These are phyloP conservation scores for Wickerhamiella qilinensis DNA, from an alignment of 805 yeast genomes.

Conservation along the genomic window DNA sequence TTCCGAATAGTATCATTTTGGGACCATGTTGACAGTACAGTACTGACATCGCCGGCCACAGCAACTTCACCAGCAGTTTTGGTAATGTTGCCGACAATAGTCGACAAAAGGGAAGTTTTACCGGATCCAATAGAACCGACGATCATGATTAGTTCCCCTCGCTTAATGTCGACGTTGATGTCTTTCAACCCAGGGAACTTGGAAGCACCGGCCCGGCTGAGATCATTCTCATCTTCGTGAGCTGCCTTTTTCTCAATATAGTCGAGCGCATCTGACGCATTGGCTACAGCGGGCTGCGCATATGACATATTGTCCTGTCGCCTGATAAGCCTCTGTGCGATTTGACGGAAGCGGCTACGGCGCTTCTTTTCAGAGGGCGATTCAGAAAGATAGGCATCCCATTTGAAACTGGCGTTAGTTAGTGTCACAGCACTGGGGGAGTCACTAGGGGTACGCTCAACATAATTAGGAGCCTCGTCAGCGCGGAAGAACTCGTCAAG, in stretches of 20 bases:
- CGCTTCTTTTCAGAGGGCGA: background rate
- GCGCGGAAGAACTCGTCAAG: slow-evolving; percentile 17
- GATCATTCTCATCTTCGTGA: slow-evolving; percentile 2
- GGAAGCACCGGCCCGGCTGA: slow-evolving; percentile 13
- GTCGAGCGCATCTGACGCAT: background rate
- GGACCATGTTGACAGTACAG: slow-evolving; percentile 66
- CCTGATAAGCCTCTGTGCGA: background rate
- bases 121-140: slow-evolving; percentile 79
- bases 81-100: slow-evolving; percentile 58
- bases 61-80: slow-evolving; percentile 34
- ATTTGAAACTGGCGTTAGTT: slow-evolving; percentile 40
- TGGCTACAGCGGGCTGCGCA: background rate
- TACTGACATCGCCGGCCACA: slow-evolving; percentile 35
- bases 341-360: background rate
- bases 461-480: slow-evolving; percentile 24
- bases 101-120: slow-evolving; percentile 54
- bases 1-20: slow-evolving; percentile 65
- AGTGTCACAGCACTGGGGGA: slow-evolving; percentile 33
- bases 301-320: background rate
- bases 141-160: slow-evolving; percentile 57
- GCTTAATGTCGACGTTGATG: slow-evolving; percentile 36
- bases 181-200: slow-evolving; percentile 31
- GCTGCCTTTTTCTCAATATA: slow-evolving; percentile 5
- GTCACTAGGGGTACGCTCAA: slow-evolving; percentile 18
- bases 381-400: slow-evolving; percentile 31